Base-by-base conservation (phyloP, 169 alveolate species). In the Eimeria necatrix region DNA sequence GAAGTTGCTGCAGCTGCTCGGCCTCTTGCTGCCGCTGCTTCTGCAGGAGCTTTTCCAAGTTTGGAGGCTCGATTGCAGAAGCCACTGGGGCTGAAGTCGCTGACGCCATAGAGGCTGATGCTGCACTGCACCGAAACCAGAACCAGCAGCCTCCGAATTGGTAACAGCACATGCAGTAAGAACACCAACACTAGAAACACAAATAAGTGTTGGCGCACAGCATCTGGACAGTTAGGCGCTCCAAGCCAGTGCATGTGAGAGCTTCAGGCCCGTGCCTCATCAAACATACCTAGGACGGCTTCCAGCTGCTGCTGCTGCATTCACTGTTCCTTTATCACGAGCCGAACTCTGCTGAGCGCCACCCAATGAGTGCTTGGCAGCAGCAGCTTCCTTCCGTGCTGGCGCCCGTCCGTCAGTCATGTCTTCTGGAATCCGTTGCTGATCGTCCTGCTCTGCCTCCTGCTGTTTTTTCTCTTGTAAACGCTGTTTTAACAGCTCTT, bases 291-390 rank as follows among this genome's bases (percentile, higher is more conserved):
- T 41, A 41, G 85, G 24, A 74, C 18, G n/a, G 60, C 85, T 51
- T 74, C 59, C 60, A 12, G 85, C 85, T 74, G 85, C 26, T 52
- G 71, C 71, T 80, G 89, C 89, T 80, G 89, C 89, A 48, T 7
- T 68, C 12, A 71, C 10, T 80, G 89, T 68, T 48, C 52, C 89
- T 51, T 32, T 32, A 32, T 32, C 41, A 32, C 2, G 41, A 32
- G 41, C 41, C 41, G 41, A 32, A 32, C 41, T 8, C 89, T 49
- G 89, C 89, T 20, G 64, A 26, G 16, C 89, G 16, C 70, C 70
- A 51, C 24, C 64, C 89, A 10, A 64, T 16, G 89, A 48, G 24
- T n/a, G 60, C 14, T 14, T 20, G 20, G 86, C 86, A 16, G 86
- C 46, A n/a, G 16, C 86, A 9, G 86, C 86, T 22, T 16, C 86